phyloP scores from a whole-genome alignment of 2,329 filamentous ascomycete species.

The Ilyonectria mors-panacis region DNA sequence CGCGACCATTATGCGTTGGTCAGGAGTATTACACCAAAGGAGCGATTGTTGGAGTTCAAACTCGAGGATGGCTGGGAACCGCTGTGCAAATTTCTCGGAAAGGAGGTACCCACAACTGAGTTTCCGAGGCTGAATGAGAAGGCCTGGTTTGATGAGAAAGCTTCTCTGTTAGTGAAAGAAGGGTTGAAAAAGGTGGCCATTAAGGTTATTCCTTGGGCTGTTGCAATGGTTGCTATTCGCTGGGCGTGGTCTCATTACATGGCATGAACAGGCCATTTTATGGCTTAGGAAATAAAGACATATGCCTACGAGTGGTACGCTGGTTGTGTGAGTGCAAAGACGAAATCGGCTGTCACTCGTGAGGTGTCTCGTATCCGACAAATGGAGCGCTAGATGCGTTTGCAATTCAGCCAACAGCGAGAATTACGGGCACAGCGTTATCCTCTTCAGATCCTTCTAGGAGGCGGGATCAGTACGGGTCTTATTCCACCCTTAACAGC shows the following conservation, averaged over 20 bases:
- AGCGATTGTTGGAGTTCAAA: constrained; percentile 48
- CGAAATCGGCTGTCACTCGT: neutral
- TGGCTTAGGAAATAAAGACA: neutral
- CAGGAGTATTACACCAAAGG: neutral
- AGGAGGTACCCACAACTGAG: constrained; percentile 47
- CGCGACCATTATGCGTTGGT: constrained; percentile 21
- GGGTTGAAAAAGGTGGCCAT: neutral
- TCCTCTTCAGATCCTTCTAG: no score
- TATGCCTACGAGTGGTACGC: neutral
- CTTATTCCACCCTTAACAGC: neutral
- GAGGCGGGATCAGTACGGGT: no score
- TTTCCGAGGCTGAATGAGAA: constrained; percentile 51
- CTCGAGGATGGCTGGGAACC: constrained; percentile 56
- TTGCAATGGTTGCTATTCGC: neutral
- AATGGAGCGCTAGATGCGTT: no score
- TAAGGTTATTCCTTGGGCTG: constrained; percentile 5
- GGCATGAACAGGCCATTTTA: neutral
- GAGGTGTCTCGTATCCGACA: no score
- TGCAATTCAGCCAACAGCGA: no score
- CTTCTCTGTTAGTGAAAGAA: neutral
- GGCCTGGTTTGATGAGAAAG: constrained; percentile 28
- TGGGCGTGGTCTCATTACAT: neutral
- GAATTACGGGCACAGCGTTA: no score
- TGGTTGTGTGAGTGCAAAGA: neutral
- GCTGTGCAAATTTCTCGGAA: constrained; percentile 55